phyloP scores from a whole-genome alignment of 495 filamentous ascomycete species.

The Podospora pseudocomata region DNA sequence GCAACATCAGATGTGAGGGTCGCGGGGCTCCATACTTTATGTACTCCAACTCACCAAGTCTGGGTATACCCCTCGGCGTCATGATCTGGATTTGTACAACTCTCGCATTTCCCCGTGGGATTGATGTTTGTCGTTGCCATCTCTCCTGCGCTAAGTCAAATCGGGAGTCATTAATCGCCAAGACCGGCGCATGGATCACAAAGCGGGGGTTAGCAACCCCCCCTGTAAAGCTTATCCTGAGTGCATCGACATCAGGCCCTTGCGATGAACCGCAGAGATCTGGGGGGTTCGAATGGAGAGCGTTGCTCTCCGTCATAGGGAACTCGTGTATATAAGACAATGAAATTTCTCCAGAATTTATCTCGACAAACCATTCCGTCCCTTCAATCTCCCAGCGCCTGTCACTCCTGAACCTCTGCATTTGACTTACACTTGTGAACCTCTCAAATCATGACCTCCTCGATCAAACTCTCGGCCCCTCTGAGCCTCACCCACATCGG shows the following conservation, averaged over 20 bases:
- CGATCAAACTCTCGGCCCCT: constrained; percentile 12
- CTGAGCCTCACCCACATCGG: constrained; percentile 46
- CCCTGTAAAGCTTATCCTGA: constrained; percentile 1
- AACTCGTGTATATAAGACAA: background rate
- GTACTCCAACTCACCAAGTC: background rate
- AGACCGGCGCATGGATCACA: constrained; percentile 9
- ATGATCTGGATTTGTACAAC: background rate
- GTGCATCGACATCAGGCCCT: background rate
- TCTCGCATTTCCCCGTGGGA: background rate
- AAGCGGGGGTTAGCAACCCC: background rate
- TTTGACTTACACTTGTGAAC: background rate
- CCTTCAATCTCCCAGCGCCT: background rate
- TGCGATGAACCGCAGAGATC: background rate
- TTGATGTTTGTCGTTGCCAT: background rate
- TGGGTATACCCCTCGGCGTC: background rate
- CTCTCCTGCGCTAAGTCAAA: constrained; percentile 16
- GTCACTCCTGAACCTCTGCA: background rate
- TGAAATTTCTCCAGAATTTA: background rate
- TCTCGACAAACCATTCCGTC: background rate
- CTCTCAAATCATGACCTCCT: constrained; percentile 16
- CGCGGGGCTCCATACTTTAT: background rate
- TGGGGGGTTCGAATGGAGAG: background rate
- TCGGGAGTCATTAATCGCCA: constrained; percentile 20
- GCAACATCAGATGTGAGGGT: background rate
- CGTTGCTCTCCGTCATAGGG: background rate